Percentiles rank a stretch among this genome's conserved stretches.
Conservation (phyloP, 2,329 filamentous ascomycete species). For the Harringtonia aguacate region DNA sequence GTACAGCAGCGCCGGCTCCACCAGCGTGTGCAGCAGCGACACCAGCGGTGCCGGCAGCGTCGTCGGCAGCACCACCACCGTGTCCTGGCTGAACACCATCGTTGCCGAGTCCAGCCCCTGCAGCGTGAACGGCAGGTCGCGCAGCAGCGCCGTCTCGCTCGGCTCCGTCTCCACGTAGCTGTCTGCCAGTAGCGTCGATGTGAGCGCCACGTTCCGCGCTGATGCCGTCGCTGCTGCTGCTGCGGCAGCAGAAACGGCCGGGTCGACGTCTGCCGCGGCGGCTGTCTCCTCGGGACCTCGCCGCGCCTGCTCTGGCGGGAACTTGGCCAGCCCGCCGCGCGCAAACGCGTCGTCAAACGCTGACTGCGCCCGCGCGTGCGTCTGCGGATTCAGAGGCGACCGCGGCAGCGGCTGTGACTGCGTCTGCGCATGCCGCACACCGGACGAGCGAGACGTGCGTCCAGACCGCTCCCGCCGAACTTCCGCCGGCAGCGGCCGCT, state of each 20-base stretch:
- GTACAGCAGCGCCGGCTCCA: conserved; percentile 91
- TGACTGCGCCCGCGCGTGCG: neutral
- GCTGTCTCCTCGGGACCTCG: conserved; percentile 23
- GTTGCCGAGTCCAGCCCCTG: conserved; percentile 86
- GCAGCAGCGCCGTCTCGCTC: conserved; percentile 54
- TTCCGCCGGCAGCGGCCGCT: conserved; percentile 22
- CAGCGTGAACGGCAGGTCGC: conserved; percentile 83
- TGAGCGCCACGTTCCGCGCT: conserved; percentile 37
- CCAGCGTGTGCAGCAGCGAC: conserved; percentile 77
- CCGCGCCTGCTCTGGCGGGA: conserved; percentile 29
- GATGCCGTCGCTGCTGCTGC: conserved; percentile 18
- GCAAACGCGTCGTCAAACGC: conserved; percentile 43
- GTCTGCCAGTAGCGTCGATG: conserved; percentile 45
- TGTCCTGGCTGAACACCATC: conserved; percentile 55
- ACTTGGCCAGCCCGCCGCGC: conserved; percentile 36
- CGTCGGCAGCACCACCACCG: conserved; percentile 60
- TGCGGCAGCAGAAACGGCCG: conserved; percentile 18
- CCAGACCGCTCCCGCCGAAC: neutral
- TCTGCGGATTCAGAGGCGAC: neutral
- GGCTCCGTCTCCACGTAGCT: conserved; percentile 48
- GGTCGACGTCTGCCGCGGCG: conserved; percentile 14
- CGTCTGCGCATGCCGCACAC: neutral
- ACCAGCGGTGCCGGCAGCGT: conserved; percentile 76
- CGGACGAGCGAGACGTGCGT: neutral
- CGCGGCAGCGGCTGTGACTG: neutral